phyloP scores from a whole-genome alignment of 169 alveolate genomes.

The Besnoitia besnoiti region DNA sequence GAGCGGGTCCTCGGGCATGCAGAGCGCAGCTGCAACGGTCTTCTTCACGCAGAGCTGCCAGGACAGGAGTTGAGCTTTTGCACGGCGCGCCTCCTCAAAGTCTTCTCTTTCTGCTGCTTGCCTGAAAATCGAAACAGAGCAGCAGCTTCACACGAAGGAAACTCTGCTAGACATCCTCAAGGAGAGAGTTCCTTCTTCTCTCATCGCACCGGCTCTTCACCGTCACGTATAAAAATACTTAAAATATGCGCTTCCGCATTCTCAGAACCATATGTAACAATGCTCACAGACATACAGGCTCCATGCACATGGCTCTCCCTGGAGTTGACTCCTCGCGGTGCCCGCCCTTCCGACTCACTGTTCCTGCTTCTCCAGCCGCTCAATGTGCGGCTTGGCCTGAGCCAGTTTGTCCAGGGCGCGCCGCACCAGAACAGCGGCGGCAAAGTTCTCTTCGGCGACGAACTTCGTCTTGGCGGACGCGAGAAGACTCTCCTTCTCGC shows the following conservation, averaged over 20 bases:
- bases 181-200: too few relatives aligned
- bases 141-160: not conserved
- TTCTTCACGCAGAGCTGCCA: slow-evolving; percentile 36
- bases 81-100: not conserved
- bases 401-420: not conserved
- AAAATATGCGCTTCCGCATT: too few relatives aligned
- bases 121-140: not conserved
- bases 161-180: too few relatives aligned
- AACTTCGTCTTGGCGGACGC: not conserved
- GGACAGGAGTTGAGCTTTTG: not conserved
- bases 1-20: not conserved
- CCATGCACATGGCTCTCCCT: too few relatives aligned
- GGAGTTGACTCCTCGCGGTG: too few relatives aligned
- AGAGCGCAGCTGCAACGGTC: slow-evolving; percentile 24
- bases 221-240: too few relatives aligned
- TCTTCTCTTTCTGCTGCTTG: not conserved
- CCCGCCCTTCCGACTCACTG: not conserved
- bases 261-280: too few relatives aligned
- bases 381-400: not conserved
- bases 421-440: not conserved
- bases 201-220: too few relatives aligned
- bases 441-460: slow-evolving; percentile 13
- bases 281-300: too few relatives aligned
- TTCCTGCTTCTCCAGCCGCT: not conserved
- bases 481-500: not conserved